A percentile compares a stretch with the other conserved stretches of the same genome.
These are phyloP conservation scores for Ceratocystis smalleyi DNA, from an alignment of 2,329 filamentous ascomycete genomes.

Conservation along the genomic window DNA sequence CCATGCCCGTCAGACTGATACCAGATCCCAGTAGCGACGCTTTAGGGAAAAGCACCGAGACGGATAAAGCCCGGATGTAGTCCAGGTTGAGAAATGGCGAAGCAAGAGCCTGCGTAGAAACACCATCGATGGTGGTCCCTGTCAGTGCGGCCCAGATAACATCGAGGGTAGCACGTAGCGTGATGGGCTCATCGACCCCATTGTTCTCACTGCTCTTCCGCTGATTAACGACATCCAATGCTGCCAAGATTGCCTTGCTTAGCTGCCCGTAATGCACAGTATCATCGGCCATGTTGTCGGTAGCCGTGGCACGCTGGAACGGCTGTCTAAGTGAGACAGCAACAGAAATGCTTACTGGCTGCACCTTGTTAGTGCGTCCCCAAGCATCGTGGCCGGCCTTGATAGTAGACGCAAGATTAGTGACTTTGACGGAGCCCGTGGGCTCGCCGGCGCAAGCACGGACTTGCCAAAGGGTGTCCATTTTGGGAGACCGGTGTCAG, in stretches of 20 bases:
- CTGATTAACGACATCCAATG: slow-evolving; percentile 25
- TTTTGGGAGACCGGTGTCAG: background rate
- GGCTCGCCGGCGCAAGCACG: slow-evolving; percentile 29
- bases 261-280: slow-evolving; percentile 63
- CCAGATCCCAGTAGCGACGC: slow-evolving; percentile 50
- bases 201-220: slow-evolving; percentile 7
- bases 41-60: slow-evolving; percentile 48
- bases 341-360: slow-evolving; percentile 47
- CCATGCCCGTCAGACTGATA: slow-evolving; percentile 36
- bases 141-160: slow-evolving; percentile 25
- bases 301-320: slow-evolving; percentile 42
- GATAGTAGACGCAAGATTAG: slow-evolving; percentile 43
- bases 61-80: slow-evolving; percentile 31
- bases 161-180: slow-evolving; percentile 22
- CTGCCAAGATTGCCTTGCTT: slow-evolving; percentile 46
- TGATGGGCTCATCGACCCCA: slow-evolving; percentile 1
- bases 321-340: slow-evolving; percentile 38
- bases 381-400: slow-evolving; percentile 50
- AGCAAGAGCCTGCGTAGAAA: slow-evolving; percentile 13
- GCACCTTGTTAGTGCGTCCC: slow-evolving; percentile 42
- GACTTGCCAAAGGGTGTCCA: slow-evolving; percentile 24
- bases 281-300: slow-evolving; percentile 48
- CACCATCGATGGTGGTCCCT: slow-evolving; percentile 19
- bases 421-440: slow-evolving; percentile 41
- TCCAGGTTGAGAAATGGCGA: slow-evolving; percentile 23